Percentiles rank a stretch among this genome's conserved stretches.
Conservation (phyloP, 345 rosid genomes). For the Linum usitatissimum region DNA sequence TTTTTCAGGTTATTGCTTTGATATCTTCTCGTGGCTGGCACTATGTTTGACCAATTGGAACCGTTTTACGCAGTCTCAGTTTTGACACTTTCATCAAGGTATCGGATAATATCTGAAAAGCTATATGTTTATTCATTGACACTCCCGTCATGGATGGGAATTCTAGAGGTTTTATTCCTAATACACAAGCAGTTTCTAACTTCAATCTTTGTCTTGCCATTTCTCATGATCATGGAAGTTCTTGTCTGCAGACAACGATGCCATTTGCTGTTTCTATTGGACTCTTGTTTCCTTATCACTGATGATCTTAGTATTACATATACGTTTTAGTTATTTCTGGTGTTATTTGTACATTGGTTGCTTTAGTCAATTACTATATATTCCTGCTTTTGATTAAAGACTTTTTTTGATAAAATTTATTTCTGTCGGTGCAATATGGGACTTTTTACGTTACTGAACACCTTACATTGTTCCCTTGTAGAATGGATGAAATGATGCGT, state of each 20-base stretch:
- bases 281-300: neutral
- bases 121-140: too few species aligned
- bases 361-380: neutral
- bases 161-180: too few species aligned
- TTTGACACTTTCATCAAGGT: neutral
- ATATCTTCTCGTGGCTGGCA: neutral
- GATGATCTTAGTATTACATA: neutral
- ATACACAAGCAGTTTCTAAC: too few species aligned
- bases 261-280: neutral
- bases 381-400: neutral
- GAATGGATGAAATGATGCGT: constrained; percentile 98
- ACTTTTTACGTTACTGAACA: neutral
- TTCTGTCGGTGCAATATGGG: neutral
- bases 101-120: too few species aligned
- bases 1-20: constrained; percentile 48
- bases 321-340: too few species aligned
- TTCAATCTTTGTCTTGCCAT: too few species aligned
- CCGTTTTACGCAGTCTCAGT: neutral
- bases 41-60: neutral
- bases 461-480: constrained; percentile 15
- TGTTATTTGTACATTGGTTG: neutral
- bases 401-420: too few species aligned
- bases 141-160: too few species aligned
- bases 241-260: too few species aligned
- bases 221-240: too few species aligned